A percentile compares a stretch with the other conserved stretches of the same genome.
phyloP scores from a whole-genome alignment of 768 basidiomycete species.

The Boletus eberwhitei region DNA sequence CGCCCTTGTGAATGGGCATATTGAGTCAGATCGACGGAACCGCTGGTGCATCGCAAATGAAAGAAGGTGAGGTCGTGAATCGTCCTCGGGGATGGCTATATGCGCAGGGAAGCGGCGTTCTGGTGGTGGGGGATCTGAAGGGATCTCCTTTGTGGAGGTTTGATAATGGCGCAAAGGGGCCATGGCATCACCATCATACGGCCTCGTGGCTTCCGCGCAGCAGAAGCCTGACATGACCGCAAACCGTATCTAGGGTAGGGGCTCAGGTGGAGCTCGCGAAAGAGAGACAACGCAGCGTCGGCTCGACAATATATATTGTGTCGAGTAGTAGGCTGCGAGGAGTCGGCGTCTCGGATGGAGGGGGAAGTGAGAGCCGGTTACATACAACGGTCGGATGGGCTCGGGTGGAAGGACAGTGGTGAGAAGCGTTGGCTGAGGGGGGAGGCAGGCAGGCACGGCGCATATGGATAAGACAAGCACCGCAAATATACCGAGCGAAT shows the following conservation, averaged over 20 bases:
- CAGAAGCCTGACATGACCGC: conserved; percentile 2
- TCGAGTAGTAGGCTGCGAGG: neutral
- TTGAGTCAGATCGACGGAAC: neutral
- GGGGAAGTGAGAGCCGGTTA: neutral
- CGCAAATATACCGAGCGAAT: conserved; percentile 24
- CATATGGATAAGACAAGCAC: conserved; percentile 14
- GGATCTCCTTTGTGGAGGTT: neutral
- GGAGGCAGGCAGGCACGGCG: conserved; percentile 3
- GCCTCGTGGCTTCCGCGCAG: conserved; percentile 17
- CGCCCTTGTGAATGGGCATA: neutral
- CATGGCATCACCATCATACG: neutral
- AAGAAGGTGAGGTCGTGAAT: conserved; percentile 4
- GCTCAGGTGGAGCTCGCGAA: neutral
- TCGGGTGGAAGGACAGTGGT: conserved; percentile 13
- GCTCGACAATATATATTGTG: neutral
- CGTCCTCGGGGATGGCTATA: neutral
- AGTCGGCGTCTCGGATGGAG: neutral
- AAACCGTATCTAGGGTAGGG: neutral
- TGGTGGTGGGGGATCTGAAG: neutral
- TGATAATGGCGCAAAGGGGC: conserved; percentile 11
- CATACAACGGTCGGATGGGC: conserved; percentile 15
- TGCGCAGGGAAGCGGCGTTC: neutral
- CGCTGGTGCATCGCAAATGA: neutral
- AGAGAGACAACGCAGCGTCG: neutral
- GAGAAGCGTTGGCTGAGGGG: conserved; percentile 10